Conservation (phyloP, 192 early-diverging fungal species). For the Podila epigama region DNA sequence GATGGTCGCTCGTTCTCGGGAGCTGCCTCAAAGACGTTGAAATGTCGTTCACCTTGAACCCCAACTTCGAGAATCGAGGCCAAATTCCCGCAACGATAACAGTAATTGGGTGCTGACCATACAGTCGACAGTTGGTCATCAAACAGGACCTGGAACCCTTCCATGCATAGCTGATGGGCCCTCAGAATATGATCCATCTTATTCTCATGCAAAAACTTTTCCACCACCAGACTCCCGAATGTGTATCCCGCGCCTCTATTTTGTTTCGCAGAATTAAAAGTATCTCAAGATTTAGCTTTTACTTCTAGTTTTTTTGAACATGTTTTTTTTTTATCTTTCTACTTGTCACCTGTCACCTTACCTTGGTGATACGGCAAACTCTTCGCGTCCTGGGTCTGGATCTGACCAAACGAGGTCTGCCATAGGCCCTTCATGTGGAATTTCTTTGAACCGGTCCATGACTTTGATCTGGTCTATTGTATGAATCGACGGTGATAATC, state of each 20-base stretch:
- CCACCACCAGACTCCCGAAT: slow-evolving; percentile 82
- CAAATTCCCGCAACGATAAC: slow-evolving; percentile 87
- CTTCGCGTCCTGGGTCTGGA: slow-evolving; percentile 76
- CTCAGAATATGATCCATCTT: slow-evolving; percentile 81
- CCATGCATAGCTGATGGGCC: slow-evolving; percentile 90
- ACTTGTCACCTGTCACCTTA: slow-evolving; percentile 14
- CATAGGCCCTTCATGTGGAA: slow-evolving; percentile 96
- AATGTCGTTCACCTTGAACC: slow-evolving; percentile 75
- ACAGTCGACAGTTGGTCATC: slow-evolving; percentile 88
- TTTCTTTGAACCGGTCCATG: slow-evolving; percentile 87
- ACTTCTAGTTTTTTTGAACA: slow-evolving; percentile 5
- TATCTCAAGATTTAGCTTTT: neutral
- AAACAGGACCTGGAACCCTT: slow-evolving; percentile 81
- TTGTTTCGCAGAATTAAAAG: neutral
- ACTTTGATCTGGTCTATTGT: slow-evolving; percentile 88
- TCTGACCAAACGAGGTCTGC: slow-evolving; percentile 95
- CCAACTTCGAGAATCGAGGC: slow-evolving; percentile 85
- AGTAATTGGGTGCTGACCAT: slow-evolving; percentile 89
- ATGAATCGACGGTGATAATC: slow-evolving; percentile 83
- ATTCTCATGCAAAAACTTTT: slow-evolving; percentile 82
- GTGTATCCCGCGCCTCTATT: slow-evolving; percentile 86
- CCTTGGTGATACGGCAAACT: slow-evolving; percentile 84
- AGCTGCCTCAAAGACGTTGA: slow-evolving; percentile 90
- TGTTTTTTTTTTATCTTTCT: neutral
- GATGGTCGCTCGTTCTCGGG: slow-evolving; percentile 74